These are phyloP conservation scores for Agrocybe praecox DNA, from an alignment of 768 basidiomycete genomes.

Conservation along the genomic window DNA sequence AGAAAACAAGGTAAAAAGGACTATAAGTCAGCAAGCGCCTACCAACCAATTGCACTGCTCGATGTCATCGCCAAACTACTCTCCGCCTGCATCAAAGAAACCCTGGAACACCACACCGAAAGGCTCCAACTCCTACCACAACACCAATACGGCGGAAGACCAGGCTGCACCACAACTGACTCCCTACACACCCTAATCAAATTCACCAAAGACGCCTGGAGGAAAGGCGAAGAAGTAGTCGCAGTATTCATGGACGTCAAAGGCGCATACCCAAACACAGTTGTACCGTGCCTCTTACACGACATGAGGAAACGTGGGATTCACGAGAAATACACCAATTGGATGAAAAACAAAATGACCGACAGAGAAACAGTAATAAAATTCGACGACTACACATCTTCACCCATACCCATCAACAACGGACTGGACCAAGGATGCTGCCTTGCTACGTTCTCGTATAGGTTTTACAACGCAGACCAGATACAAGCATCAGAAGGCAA, in stretches of 20 bases:
- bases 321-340: constrained; percentile 21
- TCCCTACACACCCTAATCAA: constrained; percentile 32
- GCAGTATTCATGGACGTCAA: constrained; percentile 44
- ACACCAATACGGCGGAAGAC: constrained; percentile 39
- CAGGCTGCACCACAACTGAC: constrained; percentile 38
- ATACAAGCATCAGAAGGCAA: neutral
- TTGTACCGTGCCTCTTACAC: constrained; percentile 28
- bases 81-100: constrained; percentile 20
- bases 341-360: constrained; percentile 17
- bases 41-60: constrained; percentile 33
- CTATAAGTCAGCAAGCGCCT: constrained; percentile 32
- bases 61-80: constrained; percentile 30
- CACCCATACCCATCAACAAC: constrained; percentile 13
- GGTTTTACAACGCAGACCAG: constrained; percentile 3
- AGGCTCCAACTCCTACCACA: constrained; percentile 29
- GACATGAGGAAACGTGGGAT: constrained; percentile 31
- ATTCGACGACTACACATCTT: constrained; percentile 21
- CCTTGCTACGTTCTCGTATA: constrained; percentile 22
- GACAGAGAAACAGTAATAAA: constrained; percentile 14
- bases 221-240: constrained; percentile 28
- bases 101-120: constrained; percentile 27
- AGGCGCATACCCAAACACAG: constrained; percentile 44
- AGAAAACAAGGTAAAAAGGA: constrained; percentile 33
- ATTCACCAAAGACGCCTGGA: constrained; percentile 40
- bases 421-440: constrained; percentile 29